A percentile compares a stretch with the other conserved stretches of the same genome.
Evolutionary conservation across 202 grass and related monocot species (phyloP).

Genomic region (Cymbopogon flexuosus): DNA sequence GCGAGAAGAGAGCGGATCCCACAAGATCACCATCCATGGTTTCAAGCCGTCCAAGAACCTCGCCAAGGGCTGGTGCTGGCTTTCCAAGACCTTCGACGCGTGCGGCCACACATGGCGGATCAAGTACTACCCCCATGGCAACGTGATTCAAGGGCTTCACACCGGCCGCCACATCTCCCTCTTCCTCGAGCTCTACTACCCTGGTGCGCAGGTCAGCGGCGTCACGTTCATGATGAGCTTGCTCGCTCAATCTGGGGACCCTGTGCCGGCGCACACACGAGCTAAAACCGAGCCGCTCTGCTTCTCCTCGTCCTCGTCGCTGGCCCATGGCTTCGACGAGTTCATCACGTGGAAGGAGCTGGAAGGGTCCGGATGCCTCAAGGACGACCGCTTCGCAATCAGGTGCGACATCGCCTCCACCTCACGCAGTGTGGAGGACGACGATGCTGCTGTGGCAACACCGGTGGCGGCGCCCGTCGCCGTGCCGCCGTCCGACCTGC

Average conservation of each 20-base stretch:
- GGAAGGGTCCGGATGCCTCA: neutral
- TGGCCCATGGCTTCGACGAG: no score
- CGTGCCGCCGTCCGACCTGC: constrained; percentile 1
- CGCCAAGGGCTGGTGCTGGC: neutral
- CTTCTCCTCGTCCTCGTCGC: neutral
- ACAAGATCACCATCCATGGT: neutral
- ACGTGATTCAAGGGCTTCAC: no score
- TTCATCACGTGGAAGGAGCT: neutral
- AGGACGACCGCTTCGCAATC: neutral
- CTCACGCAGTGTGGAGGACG: neutral
- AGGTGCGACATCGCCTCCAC: neutral
- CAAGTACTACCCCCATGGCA: neutral
- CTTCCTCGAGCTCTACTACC: neutral
- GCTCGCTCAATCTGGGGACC: neutral
- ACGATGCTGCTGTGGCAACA: no score
- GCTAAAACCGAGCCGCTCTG: no score
- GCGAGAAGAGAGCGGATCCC: neutral
- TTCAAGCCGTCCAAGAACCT: no score
- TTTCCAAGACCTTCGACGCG: neutral
- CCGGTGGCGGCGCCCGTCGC: no score
- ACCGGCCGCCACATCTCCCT: neutral
- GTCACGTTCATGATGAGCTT: neutral
- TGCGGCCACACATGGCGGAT: neutral
- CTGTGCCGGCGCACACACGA: neutral
- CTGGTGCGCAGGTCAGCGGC: neutral